Evolutionary conservation across 1,284 basidiomycete genomes (phyloP).

Genomic region (Ustilago shanxiensis): DNA sequence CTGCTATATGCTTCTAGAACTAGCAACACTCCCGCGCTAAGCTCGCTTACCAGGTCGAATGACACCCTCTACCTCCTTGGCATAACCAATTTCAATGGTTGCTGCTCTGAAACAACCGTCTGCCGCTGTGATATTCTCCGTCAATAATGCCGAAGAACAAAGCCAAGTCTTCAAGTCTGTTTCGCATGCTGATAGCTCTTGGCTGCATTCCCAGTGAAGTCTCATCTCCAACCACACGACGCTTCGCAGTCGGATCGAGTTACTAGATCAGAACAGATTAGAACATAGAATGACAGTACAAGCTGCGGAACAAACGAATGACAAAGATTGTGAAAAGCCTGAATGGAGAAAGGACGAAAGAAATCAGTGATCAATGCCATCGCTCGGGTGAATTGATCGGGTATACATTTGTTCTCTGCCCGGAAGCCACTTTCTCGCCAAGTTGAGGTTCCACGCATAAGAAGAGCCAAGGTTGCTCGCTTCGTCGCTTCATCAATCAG

Average conservation of each 20-base stretch:
- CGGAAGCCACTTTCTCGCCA: background rate
- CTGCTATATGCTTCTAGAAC: too few species aligned
- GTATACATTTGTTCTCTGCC: slow-evolving; percentile 9
- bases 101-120: background rate
- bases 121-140: background rate
- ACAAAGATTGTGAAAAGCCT: background rate
- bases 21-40: too few species aligned
- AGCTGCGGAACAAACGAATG: background rate
- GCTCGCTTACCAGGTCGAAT: too few species aligned
- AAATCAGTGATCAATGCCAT: background rate
- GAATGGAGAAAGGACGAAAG: background rate
- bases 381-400: slow-evolving; percentile 1
- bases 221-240: background rate
- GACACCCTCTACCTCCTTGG: background rate
- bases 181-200: background rate
- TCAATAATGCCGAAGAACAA: background rate
- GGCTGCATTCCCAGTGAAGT: background rate
- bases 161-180: background rate
- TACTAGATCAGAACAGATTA: background rate
- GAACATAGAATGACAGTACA: background rate
- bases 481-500: slow-evolving; percentile 1
- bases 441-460: background rate
- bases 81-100: background rate
- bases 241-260: background rate
- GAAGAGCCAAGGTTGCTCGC: background rate